Evolutionary conservation across 192 early-diverging fungal species (phyloP).

Genomic region (Backusella mclennaniae): DNA sequence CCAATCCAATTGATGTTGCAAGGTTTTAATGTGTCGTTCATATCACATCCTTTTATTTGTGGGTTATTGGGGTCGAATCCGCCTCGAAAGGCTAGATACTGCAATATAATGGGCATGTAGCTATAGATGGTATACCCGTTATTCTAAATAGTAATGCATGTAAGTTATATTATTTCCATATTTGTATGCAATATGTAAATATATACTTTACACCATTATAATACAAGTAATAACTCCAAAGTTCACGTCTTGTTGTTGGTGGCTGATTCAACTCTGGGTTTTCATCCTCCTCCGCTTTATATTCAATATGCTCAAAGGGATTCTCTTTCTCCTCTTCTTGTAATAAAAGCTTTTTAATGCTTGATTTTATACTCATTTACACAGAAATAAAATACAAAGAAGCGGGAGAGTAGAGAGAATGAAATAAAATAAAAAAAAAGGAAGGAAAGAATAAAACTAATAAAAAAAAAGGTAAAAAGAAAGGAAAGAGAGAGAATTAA

Average conservation of each 20-base stretch:
- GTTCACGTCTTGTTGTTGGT: constrained; percentile 20
- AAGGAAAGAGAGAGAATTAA: not conserved
- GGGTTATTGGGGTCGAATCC: constrained; percentile 10
- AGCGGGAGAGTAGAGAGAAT: no score
- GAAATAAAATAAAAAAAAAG: not conserved
- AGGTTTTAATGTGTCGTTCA: constrained; percentile 2
- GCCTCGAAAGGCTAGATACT: constrained; percentile 8
- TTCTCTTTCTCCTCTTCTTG: constrained; percentile 2
- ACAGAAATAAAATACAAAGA: not conserved
- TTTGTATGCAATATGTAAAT: not conserved
- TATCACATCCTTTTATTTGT: not conserved
- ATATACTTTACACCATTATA: constrained; percentile 28
- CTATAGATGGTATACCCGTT: constrained; percentile 19
- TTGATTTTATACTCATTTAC: not conserved
- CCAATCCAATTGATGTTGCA: constrained; percentile 7
- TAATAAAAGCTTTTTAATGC: not conserved
- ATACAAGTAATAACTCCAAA: constrained; percentile 35
- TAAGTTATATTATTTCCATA: not conserved
- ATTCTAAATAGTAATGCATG: constrained; percentile 1
- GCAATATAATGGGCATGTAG: constrained; percentile 15
- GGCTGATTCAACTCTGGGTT: constrained; percentile 11
- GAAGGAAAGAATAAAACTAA: not conserved
- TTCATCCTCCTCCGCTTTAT: not conserved
- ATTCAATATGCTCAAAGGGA: constrained; percentile 8
- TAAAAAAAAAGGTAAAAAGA: not conserved